A percentile compares a stretch with the other conserved stretches of the same genome.
Evolutionary conservation across 1,139 yeast species (phyloP).

Genomic region (Debaryomyces sp.): DNA sequence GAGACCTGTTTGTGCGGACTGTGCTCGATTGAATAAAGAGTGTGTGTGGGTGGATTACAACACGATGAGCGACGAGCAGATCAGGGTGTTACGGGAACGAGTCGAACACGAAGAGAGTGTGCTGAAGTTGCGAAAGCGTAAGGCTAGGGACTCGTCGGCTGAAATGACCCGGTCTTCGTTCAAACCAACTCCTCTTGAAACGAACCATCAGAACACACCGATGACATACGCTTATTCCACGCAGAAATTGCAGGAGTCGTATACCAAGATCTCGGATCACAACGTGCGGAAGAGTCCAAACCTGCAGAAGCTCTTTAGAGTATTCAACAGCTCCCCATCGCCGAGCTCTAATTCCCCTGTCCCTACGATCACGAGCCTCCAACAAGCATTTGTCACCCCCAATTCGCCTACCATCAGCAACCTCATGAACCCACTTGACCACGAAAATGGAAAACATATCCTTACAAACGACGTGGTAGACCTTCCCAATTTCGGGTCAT

Average conservation of each 20-base stretch:
- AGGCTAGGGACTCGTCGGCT: slow-evolving; percentile 12
- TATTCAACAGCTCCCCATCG: not conserved
- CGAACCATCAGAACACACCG: not conserved
- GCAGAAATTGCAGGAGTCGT: not conserved
- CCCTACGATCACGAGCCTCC: not conserved
- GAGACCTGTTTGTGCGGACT: slow-evolving; percentile 63
- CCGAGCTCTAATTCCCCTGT: not conserved
- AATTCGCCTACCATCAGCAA: slow-evolving; percentile 17
- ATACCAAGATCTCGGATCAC: not conserved
- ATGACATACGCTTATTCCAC: not conserved
- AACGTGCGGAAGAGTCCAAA: not conserved
- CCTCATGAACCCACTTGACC: slow-evolving; percentile 11
- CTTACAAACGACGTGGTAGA: not conserved
- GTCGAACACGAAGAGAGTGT: slow-evolving; percentile 35
- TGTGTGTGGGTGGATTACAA: slow-evolving; percentile 47
- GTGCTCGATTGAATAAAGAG: slow-evolving; percentile 52
- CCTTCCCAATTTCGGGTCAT: not conserved
- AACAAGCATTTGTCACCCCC: slow-evolving; percentile 7
- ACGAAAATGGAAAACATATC: not conserved
- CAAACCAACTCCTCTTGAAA: not conserved
- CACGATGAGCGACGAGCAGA: slow-evolving; percentile 30
- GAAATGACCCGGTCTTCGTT: not conserved
- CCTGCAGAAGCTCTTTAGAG: not conserved
- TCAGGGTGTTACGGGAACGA: slow-evolving; percentile 23
- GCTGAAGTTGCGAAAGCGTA: slow-evolving; percentile 38